Evolutionary conservation across 1,139 yeast species (phyloP).

Genomic region (Protomyces gravidus): DNA sequence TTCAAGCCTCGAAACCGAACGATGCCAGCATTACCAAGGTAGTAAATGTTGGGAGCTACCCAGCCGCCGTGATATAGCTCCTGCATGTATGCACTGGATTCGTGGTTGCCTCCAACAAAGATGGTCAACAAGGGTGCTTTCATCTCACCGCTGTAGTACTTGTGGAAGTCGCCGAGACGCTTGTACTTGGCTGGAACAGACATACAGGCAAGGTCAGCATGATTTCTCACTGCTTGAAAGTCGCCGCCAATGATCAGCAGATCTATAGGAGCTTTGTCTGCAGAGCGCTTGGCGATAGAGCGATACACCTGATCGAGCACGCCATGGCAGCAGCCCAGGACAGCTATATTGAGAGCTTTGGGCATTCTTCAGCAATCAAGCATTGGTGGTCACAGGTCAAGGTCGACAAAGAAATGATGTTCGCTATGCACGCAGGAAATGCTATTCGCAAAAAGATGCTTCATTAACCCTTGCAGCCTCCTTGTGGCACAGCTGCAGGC

Average conservation of each 20-base stretch:
- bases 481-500: constrained; percentile 8
- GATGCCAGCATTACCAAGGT: constrained; percentile 72
- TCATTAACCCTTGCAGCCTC: neutral
- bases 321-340: constrained; percentile 96
- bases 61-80: constrained; percentile 84
- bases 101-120: constrained; percentile 95
- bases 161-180: constrained; percentile 69
- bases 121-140: constrained; percentile 73
- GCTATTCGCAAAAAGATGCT: neutral
- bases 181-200: constrained; percentile 54
- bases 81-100: constrained; percentile 69
- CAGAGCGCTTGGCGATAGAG: constrained; percentile 35
- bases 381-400: neutral
- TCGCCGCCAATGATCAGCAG: constrained; percentile 84
- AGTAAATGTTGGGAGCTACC: constrained; percentile 89
- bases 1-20: constrained; percentile 69
- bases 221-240: constrained; percentile 58
- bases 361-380: constrained; percentile 2
- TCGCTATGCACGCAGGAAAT: constrained; percentile 1
- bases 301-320: constrained; percentile 60
- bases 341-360: constrained; percentile 48
- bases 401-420: neutral
- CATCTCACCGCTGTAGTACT: constrained; percentile 59
- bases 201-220: constrained; percentile 61
- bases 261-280: constrained; percentile 44